Evolutionary conservation across 2,329 filamentous ascomycete genomes (phyloP), one percentile per base, ranked within the genome.

Genomic region (Rhynchosporium secalis): DNA sequence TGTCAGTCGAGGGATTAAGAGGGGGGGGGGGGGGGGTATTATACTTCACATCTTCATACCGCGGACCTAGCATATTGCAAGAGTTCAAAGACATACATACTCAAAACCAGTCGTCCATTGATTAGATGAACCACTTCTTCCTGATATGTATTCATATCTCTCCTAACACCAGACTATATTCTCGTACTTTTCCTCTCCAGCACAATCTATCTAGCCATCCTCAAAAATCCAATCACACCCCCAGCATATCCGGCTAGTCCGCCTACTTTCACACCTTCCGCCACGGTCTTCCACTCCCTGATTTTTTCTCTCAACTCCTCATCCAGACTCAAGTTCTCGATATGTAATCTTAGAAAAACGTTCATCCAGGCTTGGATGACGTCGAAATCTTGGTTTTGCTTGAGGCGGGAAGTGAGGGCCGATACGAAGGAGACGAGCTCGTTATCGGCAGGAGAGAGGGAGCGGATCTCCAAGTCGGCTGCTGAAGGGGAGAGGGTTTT

Each of bases 301-400:
- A 97, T 76, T 4, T 84, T 85, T 1, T 76, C 78, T 51, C 86
- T 79, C 13, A 94, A 75, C 36, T 75, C 71, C 66, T 79, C 77
- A 62, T 72, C 68, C 12, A 63, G 55, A 0, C 78, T 74, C 13
- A 90, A 77, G 15, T 82, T 77, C 64, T 88, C 86, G 6, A 81
- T 82, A 75, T 98, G 94, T 46, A 96, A 78, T 54, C 88, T 85
- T 63, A 99, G 75, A 72, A 98, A 96, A 1, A 98, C 94, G 1
- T 89, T 88, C 92, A 99, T 98, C 94, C 95, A 99, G 0, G 92
- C 92, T 76, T 98, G 93, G 15, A 92, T 90, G 45, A 99, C 82
- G 77, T 99, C 95, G 75, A 96, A 99, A 75, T 98, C 95, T 54
- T 84, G 85, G 66, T 88, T 86, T 56, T 85, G 80, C 48, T 79